Evolutionary conservation across 108 stramenopile species (phyloP).

Genomic region (Craspedostauros australis): DNA sequence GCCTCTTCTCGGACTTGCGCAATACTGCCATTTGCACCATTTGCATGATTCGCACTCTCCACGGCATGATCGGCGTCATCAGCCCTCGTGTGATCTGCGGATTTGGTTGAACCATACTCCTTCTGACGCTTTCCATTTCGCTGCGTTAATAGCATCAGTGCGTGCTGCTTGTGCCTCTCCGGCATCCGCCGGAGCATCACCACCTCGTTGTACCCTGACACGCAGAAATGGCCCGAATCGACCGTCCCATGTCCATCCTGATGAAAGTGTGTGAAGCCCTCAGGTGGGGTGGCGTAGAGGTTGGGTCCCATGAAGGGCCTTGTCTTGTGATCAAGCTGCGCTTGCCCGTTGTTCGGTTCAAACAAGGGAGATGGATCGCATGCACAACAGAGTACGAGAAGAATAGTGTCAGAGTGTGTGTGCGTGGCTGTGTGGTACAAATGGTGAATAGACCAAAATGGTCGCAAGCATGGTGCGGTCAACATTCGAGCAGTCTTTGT

Average conservation of each 20-base stretch:
- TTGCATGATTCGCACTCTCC: too few relatives aligned
- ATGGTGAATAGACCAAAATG: too few relatives aligned
- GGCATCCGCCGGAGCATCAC: slow-evolving; percentile 73
- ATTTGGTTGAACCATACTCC: too few relatives aligned
- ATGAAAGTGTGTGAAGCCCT: slow-evolving; percentile 73
- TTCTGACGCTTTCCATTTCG: slow-evolving; percentile 6
- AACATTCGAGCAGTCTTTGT: slow-evolving; percentile 16
- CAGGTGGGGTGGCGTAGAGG: slow-evolving; percentile 64
- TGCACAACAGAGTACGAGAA: not conserved
- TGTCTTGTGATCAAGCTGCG: slow-evolving; percentile 20
- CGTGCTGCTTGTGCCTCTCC: slow-evolving; percentile 65
- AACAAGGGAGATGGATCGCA: not conserved
- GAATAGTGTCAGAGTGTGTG: too few relatives aligned
- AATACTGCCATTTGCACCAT: too few relatives aligned
- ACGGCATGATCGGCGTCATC: too few relatives aligned
- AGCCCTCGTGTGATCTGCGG: too few relatives aligned
- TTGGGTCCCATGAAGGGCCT: slow-evolving; percentile 85
- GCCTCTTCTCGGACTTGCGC: too few relatives aligned
- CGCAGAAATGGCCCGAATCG: slow-evolving; percentile 73
- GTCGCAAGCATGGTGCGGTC: too few relatives aligned
- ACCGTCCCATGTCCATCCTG: slow-evolving; percentile 87
- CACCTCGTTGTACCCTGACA: slow-evolving; percentile 78
- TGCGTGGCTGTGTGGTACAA: too few relatives aligned
- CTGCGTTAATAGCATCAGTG: slow-evolving; percentile 26
- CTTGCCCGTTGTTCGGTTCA: slow-evolving; percentile 23